Evolutionary conservation across 2,329 filamentous ascomycete species (phyloP), one percentile per base, ranked within the genome.

Genomic region (Aspergillus fijiensis): DNA sequence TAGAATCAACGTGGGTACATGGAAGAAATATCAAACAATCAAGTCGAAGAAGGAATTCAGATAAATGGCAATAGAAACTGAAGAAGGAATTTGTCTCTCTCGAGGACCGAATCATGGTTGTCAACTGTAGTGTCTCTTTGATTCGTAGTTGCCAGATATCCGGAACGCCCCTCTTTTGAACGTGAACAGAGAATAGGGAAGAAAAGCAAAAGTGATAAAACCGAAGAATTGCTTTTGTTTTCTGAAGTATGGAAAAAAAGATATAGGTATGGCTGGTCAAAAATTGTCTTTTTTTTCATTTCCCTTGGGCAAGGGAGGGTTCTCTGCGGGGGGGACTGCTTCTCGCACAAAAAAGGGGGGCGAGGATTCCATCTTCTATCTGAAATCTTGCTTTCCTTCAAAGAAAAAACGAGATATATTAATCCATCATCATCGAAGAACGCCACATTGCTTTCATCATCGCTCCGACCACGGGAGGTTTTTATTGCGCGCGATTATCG

Each of bases 101-200:
- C 39, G 39, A 45, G 16, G 39, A 19, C 39, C 39, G 39, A 19
- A 45, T 9, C 16, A 16, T 7, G 6, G 39, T 45, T 19, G 39
- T 45, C 39, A 45, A 45, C 39, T 45, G 39, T 19, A 45, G 39
- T 45, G 39, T 45, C 39, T 35, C 12, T 35, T 45, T 45, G 39
- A 19, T 55, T 55, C 42, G 27, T 55, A 49, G 76, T 75, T 89
- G 88, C 87, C 85, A 89, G 88, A 90, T 90, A 91, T 91, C 89
- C 89, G 88, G 89, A 90, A 89, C 87, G 88, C 87, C 86, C 76
- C 77, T 77, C 76, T 77, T 35, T 14, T 45, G 16, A 45, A 80
- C 82, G 80, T 82, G 82, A 80, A 81, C 79, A 77, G 39, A 45
- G 39, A 45, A 45, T 45, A 19, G 39, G 16, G 14, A 19, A 45